These are phyloP conservation scores for Calonectria pseudoturangicola DNA, from an alignment of 2,329 filamentous ascomycete species.

Conservation along the genomic window DNA sequence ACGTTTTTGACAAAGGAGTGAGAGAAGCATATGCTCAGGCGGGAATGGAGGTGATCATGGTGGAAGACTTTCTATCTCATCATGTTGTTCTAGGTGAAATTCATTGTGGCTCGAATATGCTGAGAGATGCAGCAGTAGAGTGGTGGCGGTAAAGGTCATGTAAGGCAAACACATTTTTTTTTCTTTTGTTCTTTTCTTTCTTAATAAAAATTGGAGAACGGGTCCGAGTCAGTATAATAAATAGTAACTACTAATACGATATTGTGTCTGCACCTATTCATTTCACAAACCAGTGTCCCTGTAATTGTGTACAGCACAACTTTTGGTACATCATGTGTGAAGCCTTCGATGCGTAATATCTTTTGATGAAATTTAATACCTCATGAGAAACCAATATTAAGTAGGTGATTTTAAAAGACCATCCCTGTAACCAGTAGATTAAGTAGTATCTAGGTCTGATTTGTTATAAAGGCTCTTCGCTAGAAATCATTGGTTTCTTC, in stretches of 20 bases:
- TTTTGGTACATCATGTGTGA: too few species aligned
- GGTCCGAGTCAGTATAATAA: too few species aligned
- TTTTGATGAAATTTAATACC: too few species aligned
- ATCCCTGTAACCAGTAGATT: too few species aligned
- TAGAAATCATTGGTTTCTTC: constrained; percentile 12
- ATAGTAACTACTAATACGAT: too few species aligned
- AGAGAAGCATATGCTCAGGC: constrained; percentile 43
- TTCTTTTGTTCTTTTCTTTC: background rate
- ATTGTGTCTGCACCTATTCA: too few species aligned
- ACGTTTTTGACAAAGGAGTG: constrained; percentile 48
- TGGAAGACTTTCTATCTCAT: constrained; percentile 52
- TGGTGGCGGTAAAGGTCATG: constrained; percentile 44
- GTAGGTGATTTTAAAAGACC: too few species aligned
- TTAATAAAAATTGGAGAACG: background rate
- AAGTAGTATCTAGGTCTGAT: too few species aligned
- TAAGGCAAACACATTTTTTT: background rate
- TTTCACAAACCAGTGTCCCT: too few species aligned
- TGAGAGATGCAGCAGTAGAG: constrained; percentile 40
- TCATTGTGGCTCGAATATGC: constrained; percentile 52
- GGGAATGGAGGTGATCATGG: constrained; percentile 42
- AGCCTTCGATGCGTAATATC: too few species aligned
- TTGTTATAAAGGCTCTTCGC: background rate
- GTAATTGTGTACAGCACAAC: too few species aligned
- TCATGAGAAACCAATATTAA: too few species aligned
- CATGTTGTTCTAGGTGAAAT: constrained; percentile 51